Conservation (phyloP, 2,329 filamentous ascomycete species). For the Alternaria ethzedia region DNA sequence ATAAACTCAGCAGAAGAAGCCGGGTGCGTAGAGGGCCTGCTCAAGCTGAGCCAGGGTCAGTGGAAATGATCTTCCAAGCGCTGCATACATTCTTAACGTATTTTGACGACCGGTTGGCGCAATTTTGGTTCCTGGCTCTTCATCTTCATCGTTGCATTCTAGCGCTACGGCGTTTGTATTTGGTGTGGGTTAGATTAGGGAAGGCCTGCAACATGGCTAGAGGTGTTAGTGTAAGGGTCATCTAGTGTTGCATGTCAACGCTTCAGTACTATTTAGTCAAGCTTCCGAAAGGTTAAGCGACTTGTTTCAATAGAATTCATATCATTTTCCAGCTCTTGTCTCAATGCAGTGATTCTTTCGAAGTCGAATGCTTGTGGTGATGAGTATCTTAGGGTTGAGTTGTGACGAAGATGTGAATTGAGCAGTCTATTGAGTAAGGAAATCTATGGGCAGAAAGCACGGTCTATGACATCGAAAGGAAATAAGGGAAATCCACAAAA, state of each 20-base stretch:
- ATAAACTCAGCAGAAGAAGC: slow-evolving; percentile 66
- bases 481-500: too few relatives aligned
- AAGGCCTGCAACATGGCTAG: neutral
- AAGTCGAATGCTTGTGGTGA: too few relatives aligned
- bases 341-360: too few relatives aligned
- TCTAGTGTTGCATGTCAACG: neutral
- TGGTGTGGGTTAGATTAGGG: neutral
- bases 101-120: neutral
- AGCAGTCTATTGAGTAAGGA: neutral
- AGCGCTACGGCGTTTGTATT: neutral
- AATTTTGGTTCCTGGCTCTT: neutral
- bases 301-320: neutral
- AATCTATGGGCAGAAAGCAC: neutral
- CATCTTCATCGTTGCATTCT: neutral
- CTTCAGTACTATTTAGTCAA: neutral
- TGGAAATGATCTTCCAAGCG: slow-evolving; percentile 63
- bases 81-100: neutral
- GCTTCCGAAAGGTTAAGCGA: neutral
- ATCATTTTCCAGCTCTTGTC: neutral
- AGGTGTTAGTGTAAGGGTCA: neutral
- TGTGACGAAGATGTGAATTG: too few relatives aligned
- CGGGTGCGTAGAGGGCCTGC: slow-evolving; percentile 85
- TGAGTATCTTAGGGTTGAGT: too few relatives aligned
- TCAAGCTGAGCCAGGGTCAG: slow-evolving; percentile 90
- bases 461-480: neutral